Base-by-base conservation (phyloP, 2,329 filamentous ascomycete genomes). In the Colletotrichum sp. region DNA sequence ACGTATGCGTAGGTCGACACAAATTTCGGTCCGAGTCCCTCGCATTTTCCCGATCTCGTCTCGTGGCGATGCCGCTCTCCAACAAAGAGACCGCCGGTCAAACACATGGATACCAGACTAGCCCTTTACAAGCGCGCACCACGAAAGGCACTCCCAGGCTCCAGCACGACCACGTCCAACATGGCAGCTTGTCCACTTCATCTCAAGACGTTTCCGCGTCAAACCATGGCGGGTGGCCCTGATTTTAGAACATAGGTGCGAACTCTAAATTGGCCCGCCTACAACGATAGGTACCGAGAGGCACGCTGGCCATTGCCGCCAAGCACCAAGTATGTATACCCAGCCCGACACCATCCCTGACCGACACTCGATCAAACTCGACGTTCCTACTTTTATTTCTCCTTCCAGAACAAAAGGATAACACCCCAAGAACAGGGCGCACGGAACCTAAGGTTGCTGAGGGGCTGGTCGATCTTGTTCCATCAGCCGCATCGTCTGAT, bases 401-500 rank as follows among this genome's bases (percentile, higher is more conserved):
- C 32, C 36, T 75, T 64, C 69, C 69, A 63, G 63, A 72, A 63
- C 28, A 30, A 34, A 67, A 74, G 18, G 30, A 62, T 26, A 39
- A 60, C 21, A 52, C 34, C 39, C 44, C 32, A 64, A 15, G 24
- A 44, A 44, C 28, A 21, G 34, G 55, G 44, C 57, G 24, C 69
- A 63, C 57, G 34, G 69, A 64, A 39, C 64, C 36, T n/a, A 34
- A 59, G 39, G 55, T 55, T 21, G 49, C 34, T 67, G 65, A 70
- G 68, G 64, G 70, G 60, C 59, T 65, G 52, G 76, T 63, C 74
- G 76, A 77, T 76, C 64, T 77, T 68, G 65, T 76, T 76, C 76
- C 76, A 74, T 76, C 73, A 76, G 75, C 75, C 75, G 69, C 76
- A 72, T 76, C 73, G 66, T 73, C 76, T 76, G 69, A 77, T 77